Conservation (phyloP, 106 monocot species). For the Platanthera guangdongensis region DNA sequence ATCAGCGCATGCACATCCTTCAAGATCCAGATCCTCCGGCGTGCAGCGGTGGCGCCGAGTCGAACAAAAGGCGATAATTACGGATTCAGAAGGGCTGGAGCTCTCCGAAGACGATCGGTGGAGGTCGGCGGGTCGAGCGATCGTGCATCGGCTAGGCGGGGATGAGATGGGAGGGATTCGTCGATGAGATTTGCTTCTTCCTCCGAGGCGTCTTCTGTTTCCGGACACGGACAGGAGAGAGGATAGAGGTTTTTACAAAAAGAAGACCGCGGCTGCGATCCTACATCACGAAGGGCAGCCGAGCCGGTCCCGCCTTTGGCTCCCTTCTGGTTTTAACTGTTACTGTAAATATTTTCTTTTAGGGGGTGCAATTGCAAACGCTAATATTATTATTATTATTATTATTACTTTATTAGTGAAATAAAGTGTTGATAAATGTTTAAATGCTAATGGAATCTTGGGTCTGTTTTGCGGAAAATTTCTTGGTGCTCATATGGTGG, state of each 20-base stretch:
- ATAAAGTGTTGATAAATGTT: too few relatives aligned
- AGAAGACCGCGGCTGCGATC: slow-evolving; percentile 4
- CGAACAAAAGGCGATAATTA: not conserved
- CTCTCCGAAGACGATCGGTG: not conserved
- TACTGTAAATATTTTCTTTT: not conserved
- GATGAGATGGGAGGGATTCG: slow-evolving; percentile 1
- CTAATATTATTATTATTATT: not conserved
- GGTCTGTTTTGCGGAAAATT: too few relatives aligned
- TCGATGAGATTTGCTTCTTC: slow-evolving; percentile 13
- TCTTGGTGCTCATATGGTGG: too few relatives aligned
- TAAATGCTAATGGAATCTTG: too few relatives aligned
- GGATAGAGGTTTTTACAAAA: not conserved
- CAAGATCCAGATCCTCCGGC: not conserved
- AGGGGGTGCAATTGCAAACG: not conserved
- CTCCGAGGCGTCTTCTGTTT: not conserved
- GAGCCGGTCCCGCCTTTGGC: not conserved
- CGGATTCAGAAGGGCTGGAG: not conserved
- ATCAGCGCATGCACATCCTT: not conserved
- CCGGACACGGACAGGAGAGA: slow-evolving; percentile 1
- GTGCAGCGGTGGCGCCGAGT: not conserved
- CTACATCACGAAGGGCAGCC: not conserved
- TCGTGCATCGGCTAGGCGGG: not conserved
- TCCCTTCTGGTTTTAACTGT: slow-evolving; percentile 9
- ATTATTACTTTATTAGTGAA: too few relatives aligned
- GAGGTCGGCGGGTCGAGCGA: slow-evolving; percentile 2